Base-by-base conservation (phyloP, 2,329 filamentous ascomycete species). In the Herpomyces periplanetae region DNA sequence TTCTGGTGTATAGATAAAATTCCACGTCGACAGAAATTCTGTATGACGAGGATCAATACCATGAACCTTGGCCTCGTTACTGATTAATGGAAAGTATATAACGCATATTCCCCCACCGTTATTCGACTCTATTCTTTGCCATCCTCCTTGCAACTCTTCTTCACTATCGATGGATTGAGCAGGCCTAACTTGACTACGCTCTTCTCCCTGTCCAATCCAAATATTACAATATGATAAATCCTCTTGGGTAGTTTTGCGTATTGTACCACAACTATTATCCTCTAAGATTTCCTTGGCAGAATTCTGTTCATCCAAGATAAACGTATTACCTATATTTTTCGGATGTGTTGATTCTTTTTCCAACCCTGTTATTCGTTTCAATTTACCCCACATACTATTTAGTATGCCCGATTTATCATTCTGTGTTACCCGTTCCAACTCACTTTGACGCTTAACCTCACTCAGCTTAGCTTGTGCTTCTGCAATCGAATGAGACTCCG, bases 1-100 rank as follows among this genome's bases (percentile, higher is more conserved):
- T 22, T 80, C 60, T 0, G 71, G 61, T 2, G 65, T 84, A 36
- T 91, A 96, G 12, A 88, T 59, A 34, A 91, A 91, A 34, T 96
- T 96, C 80, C 80, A 96, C 0, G 80, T 96, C 28, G 58, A 68
- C 44, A 91, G 56, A 38, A 71, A 91, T 24, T 87, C 69, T 20
- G 55, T 64, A 2, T 51, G 53, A 10, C 59, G 57, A 0, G 80
- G 80, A 27, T 87, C 63, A n/a, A 91, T 61, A 16, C 55, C 64
- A 0, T 59, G 51, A 0, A 69, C 61, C 24, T 62, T 61, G 0
- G 60, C 50, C n/a, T n/a, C n/a, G 34, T 96, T 91, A 11, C 62
- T 53, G 7, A 91, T 44, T 25, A 88, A 60, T 0, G 80, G 80
- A 30, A 88, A 61, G 40, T 96, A 96, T 8, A 85, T 47, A 3